Evolutionary conservation across 495 filamentous ascomycete genomes (phyloP).

Genomic region (Hyaloscypha bicolor): DNA sequence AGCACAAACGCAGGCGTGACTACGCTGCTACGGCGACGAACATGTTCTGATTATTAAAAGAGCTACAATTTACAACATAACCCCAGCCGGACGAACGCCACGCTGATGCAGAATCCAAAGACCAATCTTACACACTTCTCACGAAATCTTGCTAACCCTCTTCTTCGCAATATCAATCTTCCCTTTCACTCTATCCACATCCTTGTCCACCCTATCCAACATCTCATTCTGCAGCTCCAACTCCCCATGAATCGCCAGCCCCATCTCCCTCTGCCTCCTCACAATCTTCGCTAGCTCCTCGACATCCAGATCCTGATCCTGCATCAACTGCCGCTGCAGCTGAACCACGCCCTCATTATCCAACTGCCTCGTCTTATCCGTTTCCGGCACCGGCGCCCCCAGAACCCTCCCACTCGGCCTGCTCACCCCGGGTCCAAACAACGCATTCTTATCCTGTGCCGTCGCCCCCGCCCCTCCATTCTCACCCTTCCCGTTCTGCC

Average conservation of each 20-base stretch:
- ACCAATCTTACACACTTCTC: conserved; percentile 1
- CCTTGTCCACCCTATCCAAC: conserved; percentile 73
- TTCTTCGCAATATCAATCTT: conserved; percentile 87
- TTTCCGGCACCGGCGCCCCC: conserved; percentile 78
- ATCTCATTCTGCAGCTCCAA: conserved; percentile 82
- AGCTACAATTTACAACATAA: neutral
- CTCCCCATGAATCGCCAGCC: conserved; percentile 81
- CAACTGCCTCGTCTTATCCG: conserved; percentile 80
- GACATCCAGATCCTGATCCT: conserved; percentile 82
- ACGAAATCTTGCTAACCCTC: conserved; percentile 68
- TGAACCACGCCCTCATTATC: conserved; percentile 89
- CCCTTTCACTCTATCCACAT: conserved; percentile 68
- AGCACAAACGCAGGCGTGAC: neutral
- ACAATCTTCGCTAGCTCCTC: conserved; percentile 77
- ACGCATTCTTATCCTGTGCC: conserved; percentile 56
- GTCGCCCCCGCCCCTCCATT: conserved; percentile 38
- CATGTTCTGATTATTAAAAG: neutral
- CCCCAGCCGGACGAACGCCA: conserved; percentile 1
- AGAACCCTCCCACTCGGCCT: conserved; percentile 65
- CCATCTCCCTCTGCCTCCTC: conserved; percentile 81
- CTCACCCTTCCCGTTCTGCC: conserved; percentile 3
- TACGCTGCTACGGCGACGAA: neutral
- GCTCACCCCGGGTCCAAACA: conserved; percentile 43
- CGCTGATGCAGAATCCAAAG: conserved; percentile 3
- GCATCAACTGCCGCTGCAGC: conserved; percentile 81